Evolutionary conservation across 2,329 filamentous ascomycete genomes (phyloP).

Genomic region (Neonectria ditissima): DNA sequence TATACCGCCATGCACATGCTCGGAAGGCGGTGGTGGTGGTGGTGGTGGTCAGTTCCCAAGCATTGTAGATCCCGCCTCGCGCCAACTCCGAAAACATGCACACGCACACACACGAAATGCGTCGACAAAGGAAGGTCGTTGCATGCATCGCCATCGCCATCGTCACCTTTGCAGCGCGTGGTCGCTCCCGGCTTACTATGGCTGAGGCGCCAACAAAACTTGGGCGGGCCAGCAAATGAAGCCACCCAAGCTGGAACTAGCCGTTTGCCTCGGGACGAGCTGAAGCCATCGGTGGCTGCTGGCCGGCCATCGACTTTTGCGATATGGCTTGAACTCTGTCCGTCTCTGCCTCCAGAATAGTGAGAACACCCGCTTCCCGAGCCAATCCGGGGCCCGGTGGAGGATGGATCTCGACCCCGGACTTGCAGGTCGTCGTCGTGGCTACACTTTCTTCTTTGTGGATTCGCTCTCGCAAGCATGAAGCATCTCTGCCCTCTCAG

Average conservation of each 20-base stretch:
- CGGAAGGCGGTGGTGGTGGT: conserved; percentile 8
- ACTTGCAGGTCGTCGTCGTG: conserved; percentile 20
- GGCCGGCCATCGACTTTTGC: conserved; percentile 13
- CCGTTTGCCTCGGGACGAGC: conserved; percentile 26
- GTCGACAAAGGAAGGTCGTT: conserved; percentile 1
- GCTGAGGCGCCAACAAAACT: conserved; percentile 4
- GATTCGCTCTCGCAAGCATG: conserved; percentile 15
- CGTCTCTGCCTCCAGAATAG: neutral
- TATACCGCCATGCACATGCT: conserved; percentile 8
- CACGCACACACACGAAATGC: too few relatives aligned
- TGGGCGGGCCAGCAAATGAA: conserved; percentile 8
- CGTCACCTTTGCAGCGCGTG: conserved; percentile 26
- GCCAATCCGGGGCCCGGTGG: conserved; percentile 4
- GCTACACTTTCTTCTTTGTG: conserved; percentile 11
- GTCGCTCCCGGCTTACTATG: conserved; percentile 21
- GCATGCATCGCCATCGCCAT: conserved; percentile 4
- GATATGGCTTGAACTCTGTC: conserved; percentile 35
- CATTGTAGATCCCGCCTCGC: neutral
- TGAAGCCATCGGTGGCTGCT: conserved; percentile 21
- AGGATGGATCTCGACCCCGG: conserved; percentile 24
- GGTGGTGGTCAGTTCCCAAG: neutral
- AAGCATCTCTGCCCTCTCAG: conserved; percentile 22
- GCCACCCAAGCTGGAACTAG: conserved; percentile 18
- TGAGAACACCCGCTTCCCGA: neutral
- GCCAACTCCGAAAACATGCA: neutral